These are phyloP conservation scores for Sclerotinia glacialis DNA, from an alignment of 2,329 filamentous ascomycete species.

Conservation along the genomic window DNA sequence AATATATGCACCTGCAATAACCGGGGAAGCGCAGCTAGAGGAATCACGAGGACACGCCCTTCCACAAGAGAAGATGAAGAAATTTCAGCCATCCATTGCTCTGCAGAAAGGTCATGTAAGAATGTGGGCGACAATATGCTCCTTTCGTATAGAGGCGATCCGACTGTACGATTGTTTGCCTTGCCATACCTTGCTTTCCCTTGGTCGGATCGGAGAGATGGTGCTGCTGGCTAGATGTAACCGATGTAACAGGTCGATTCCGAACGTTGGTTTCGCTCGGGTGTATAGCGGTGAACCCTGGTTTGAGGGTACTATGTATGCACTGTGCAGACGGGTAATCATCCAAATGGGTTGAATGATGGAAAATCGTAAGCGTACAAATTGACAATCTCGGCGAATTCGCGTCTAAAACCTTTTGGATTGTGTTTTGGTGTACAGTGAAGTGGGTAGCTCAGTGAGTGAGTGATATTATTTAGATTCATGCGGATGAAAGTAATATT, in stretches of 20 bases:
- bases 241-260: conserved; percentile 20
- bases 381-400: conserved; percentile 9
- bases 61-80: conserved; percentile 11
- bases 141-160: conserved; percentile 3
- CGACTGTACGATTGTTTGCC: not conserved
- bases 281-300: conserved; percentile 16
- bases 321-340: not conserved
- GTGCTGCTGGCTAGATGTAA: conserved; percentile 9
- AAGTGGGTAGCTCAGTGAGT: no score
- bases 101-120: conserved; percentile 4
- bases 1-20: conserved; percentile 25
- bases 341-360: not conserved
- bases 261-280: conserved; percentile 1
- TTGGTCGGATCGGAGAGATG: not conserved
- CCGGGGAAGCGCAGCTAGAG: conserved; percentile 3
- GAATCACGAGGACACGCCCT: conserved; percentile 21
- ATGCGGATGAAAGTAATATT: conserved; percentile 1
- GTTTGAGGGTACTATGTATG: no score
- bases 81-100: conserved; percentile 2
- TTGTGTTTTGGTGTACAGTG: not conserved
- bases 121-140: conserved; percentile 7
- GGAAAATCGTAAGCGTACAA: not conserved
- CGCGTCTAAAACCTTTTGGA: conserved; percentile 16
- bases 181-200: not conserved
- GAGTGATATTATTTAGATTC: no score